phyloP scores from a whole-genome alignment of 73 alveolate species.

The Paramecium sexaurelia region DNA sequence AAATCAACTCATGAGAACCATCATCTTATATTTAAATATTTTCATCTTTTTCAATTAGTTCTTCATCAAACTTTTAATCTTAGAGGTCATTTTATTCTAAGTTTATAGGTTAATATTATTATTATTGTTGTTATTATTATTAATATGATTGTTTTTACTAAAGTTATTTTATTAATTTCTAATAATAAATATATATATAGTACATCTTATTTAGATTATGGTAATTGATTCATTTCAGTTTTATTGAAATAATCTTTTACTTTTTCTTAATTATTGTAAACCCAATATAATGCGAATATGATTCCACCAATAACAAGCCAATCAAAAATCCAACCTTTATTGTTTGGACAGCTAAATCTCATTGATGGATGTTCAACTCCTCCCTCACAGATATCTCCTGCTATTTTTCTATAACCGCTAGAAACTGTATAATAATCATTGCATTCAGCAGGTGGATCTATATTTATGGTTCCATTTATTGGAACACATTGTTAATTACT shows the following conservation, averaged over 20 bases:
- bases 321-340: constrained; percentile 32
- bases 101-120: not conserved
- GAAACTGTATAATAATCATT: constrained; percentile 74
- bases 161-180: not conserved
- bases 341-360: constrained; percentile 70
- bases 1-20: constrained; percentile 19
- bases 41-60: constrained; percentile 46
- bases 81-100: constrained; percentile 3
- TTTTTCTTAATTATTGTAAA: constrained; percentile 1
- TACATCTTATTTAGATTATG: constrained; percentile 43
- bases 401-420: constrained; percentile 89
- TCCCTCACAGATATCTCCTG: constrained; percentile 91
- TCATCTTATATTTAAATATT: not conserved
- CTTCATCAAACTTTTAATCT: constrained; percentile 43
- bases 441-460: constrained; percentile 53
- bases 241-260: not conserved
- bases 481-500: constrained; percentile 56
- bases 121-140: not conserved
- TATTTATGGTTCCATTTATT: constrained; percentile 54
- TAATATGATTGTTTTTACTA: not conserved
- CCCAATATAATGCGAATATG: not conserved
- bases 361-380: constrained; percentile 83
- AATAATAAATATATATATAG: not conserved
- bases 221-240: not conserved
- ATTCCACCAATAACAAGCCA: constrained; percentile 1